phyloP scores from a whole-genome alignment of 306 rosid genomes.

The Glycine soja region DNA sequence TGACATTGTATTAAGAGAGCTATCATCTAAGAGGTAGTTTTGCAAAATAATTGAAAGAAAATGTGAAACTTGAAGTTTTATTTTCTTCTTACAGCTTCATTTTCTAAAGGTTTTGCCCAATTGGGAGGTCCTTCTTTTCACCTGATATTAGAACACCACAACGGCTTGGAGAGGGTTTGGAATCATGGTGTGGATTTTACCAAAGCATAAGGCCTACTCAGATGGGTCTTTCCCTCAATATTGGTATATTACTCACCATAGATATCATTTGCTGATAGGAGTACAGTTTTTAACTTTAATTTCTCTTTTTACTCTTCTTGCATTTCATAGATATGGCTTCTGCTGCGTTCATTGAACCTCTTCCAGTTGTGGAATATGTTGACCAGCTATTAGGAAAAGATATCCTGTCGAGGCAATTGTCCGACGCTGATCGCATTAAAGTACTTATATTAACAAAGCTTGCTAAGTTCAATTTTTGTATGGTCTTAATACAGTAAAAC shows the following conservation, averaged over 20 bases:
- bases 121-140: constrained; percentile 96
- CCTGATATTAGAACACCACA: constrained; percentile 83
- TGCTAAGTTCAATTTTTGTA: neutral
- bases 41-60: neutral
- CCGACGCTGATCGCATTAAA: constrained; percentile 96
- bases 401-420: constrained; percentile 79
- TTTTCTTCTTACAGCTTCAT: constrained; percentile 44
- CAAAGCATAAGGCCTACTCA: constrained; percentile 99
- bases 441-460: constrained; percentile 47
- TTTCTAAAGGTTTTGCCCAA: constrained; percentile 75
- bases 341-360: constrained; percentile 97
- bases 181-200: constrained; percentile 98
- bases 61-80: constrained; percentile 25
- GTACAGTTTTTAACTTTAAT: constrained; percentile 24
- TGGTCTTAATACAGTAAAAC: constrained; percentile 9
- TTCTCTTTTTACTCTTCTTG: constrained; percentile 9
- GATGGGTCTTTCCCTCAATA: constrained; percentile 97
- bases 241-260: constrained; percentile 60
- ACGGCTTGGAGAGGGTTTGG: constrained; percentile 94
- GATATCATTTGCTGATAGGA: neutral
- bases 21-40: constrained; percentile 78
- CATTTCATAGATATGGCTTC: constrained; percentile 88
- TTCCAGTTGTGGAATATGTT: constrained; percentile 91
- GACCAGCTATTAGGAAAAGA: constrained; percentile 91
- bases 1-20: constrained; percentile 90